phyloP scores from a whole-genome alignment of 176 grass and related monocot genomes.

The Hordeum marinum region DNA sequence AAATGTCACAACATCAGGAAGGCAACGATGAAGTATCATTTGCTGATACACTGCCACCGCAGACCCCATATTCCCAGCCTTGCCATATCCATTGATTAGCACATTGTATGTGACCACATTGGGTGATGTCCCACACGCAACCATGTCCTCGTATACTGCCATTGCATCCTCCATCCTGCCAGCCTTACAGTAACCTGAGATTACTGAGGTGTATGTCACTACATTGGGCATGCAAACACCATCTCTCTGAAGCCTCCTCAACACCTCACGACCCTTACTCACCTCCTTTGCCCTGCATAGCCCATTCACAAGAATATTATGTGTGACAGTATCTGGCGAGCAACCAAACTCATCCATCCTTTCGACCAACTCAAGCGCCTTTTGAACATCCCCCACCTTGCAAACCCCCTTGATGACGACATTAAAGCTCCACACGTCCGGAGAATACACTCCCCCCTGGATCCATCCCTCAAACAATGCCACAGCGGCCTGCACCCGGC shows the following conservation, averaged over 20 bases:
- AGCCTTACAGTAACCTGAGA: slow-evolving; percentile 68
- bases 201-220: slow-evolving; percentile 82
- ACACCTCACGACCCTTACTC: slow-evolving; percentile 46
- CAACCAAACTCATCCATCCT: slow-evolving; percentile 69
- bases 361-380: slow-evolving; percentile 53
- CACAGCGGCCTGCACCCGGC: slow-evolving; percentile 37
- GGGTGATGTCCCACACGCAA: slow-evolving; percentile 47
- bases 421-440: slow-evolving; percentile 82
- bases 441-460: slow-evolving; percentile 30
- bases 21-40: slow-evolving; percentile 51
- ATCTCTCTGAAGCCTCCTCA: slow-evolving; percentile 60
- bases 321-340: slow-evolving; percentile 61
- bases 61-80: slow-evolving; percentile 50
- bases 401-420: slow-evolving; percentile 67
- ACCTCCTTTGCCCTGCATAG: slow-evolving; percentile 58
- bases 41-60: slow-evolving; percentile 61
- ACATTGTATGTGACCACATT: slow-evolving; percentile 80
- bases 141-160: slow-evolving; percentile 69
- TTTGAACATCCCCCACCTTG: slow-evolving; percentile 50
- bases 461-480: slow-evolving; percentile 53
- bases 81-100: slow-evolving; percentile 90
- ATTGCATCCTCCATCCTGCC: slow-evolving; percentile 65
- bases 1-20: slow-evolving; percentile 85
- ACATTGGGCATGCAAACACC: slow-evolving; percentile 65
- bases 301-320: slow-evolving; percentile 87